phyloP scores from a whole-genome alignment of 2,329 filamentous ascomycete genomes.

The Juglanconis sp. region DNA sequence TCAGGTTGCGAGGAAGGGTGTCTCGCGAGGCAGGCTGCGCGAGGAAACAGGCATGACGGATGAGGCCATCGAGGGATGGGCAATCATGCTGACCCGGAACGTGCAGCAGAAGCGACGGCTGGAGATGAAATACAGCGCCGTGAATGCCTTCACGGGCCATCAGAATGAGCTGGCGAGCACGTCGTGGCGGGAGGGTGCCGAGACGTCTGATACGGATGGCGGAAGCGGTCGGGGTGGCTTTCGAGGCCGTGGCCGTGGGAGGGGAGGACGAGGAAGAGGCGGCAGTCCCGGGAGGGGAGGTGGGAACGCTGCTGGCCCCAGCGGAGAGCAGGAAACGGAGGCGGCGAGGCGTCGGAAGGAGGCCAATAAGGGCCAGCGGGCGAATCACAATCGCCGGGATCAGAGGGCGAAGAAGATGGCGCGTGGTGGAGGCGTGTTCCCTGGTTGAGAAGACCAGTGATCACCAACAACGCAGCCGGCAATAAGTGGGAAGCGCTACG shows the following conservation, averaged over 20 bases:
- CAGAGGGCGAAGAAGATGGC: conserved; percentile 64
- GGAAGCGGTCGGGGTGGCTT: conserved; percentile 40
- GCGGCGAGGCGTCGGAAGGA: conserved; percentile 73
- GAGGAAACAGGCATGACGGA: conserved; percentile 85
- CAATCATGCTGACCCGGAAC: conserved; percentile 75
- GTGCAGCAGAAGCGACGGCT: conserved; percentile 65
- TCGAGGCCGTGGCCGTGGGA: conserved; percentile 43
- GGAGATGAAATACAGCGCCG: conserved; percentile 62
- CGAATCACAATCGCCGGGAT: conserved; percentile 84
- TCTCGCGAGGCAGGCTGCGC: conserved; percentile 61
- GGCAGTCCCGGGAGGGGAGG: conserved; percentile 51
- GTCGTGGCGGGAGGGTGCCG: conserved; percentile 60
- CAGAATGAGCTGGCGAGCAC: conserved; percentile 66
- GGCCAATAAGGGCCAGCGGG: conserved; percentile 73
- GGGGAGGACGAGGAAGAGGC: conserved; percentile 29
- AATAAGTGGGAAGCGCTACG: no score
- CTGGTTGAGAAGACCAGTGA: conserved; percentile 17
- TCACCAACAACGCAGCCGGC: no score
- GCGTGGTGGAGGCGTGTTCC: conserved; percentile 47
- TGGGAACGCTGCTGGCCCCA: conserved; percentile 61
- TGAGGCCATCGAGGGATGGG: conserved; percentile 93
- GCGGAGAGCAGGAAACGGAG: conserved; percentile 69
- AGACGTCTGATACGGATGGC: conserved; percentile 51
- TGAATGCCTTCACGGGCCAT: conserved; percentile 53
- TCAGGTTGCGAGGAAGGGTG: conserved; percentile 63